Conservation (phyloP, 345 rosid species). For the Lenwebbia sp. region DNA sequence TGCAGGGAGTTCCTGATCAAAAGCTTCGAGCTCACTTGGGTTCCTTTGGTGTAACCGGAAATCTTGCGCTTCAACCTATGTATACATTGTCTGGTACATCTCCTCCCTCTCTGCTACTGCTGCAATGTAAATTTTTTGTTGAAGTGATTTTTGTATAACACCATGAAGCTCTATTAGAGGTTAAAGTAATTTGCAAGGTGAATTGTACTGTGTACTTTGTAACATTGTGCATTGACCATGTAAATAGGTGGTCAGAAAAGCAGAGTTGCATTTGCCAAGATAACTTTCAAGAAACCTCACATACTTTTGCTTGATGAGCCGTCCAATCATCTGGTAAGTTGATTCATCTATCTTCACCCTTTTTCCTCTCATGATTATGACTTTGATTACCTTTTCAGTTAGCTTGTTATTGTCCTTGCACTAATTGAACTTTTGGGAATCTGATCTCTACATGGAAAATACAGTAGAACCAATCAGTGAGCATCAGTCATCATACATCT, state of each 20-base stretch:
- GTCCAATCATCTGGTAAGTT: constrained; percentile 96
- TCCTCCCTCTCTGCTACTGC: background rate
- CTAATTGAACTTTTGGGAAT: background rate
- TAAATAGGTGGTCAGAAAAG: constrained; percentile 94
- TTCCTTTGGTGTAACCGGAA: constrained; percentile 96
- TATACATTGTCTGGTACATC: constrained; percentile 84
- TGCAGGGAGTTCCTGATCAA: constrained; percentile 93
- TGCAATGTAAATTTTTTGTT: background rate
- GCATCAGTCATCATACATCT: background rate
- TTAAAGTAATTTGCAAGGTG: background rate
- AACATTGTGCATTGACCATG: background rate
- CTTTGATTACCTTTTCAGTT: background rate
- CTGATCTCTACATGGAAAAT: background rate
- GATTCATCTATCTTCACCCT: background rate
- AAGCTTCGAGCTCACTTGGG: constrained; percentile 91
- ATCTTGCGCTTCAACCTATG: constrained; percentile 99
- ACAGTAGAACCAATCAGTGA: background rate
- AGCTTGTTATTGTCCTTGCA: background rate
- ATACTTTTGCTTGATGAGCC: constrained; percentile 96
- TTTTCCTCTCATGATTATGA: background rate
- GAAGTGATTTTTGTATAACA: background rate
- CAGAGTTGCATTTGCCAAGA: constrained; percentile 98
- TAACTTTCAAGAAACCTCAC: constrained; percentile 97
- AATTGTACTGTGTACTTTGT: background rate
- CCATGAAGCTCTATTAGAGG: background rate